Evolutionary conservation across 139 green algal genomes (phyloP), one percentile per base, ranked within the genome.

Genomic region (Picocystis salinarum): DNA sequence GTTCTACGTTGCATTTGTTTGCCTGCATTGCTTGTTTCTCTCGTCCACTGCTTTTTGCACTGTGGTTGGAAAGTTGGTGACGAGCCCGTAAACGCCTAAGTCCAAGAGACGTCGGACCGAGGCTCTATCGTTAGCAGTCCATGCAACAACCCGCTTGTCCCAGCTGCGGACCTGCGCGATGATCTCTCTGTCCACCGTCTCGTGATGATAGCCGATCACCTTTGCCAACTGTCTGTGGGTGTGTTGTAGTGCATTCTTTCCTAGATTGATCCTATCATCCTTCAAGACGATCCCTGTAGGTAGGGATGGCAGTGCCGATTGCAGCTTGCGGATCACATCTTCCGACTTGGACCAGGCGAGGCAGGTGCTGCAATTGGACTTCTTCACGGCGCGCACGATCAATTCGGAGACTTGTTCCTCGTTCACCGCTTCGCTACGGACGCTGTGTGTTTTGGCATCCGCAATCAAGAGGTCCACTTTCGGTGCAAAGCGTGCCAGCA

Each of bases 271-370:
- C 9, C 19, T 74, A 27, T 74, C 58, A 25, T 75, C 69, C 46
- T 67, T 60, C 7, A 67, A 48, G 4, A 72, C 56, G 31, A 66
- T 64, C 27, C 66, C 66, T 1, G 55, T 49, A 6, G 39, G 42
- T 45, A 58, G 54, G 10, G 34, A 40, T 0, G 56, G 56, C 3
- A 24, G 22, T 24, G 50, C 41, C 29, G 53, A 20, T 15, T 56
- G 46, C 18, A 70, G 31, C 2, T 26, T 15, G 20, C 29, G 30
- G 31, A 66, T 50, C 55, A 73, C 42, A 6, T 3, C 23, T 31
- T 76, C 67, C 22, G 44, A 56, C 46, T 76, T 74, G 37, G 55
- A 53, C 67, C 67, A 76, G 12, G 73, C 51, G 5, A 76, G 41
- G 56, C 63, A 76, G 52, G 58, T 56, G n/a, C 6, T 29, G 52